Percentiles rank a stretch among this genome's conserved stretches.
phyloP scores from a whole-genome alignment of 371 early-diverging fungal genomes.

The Fennellomyces sp. region DNA sequence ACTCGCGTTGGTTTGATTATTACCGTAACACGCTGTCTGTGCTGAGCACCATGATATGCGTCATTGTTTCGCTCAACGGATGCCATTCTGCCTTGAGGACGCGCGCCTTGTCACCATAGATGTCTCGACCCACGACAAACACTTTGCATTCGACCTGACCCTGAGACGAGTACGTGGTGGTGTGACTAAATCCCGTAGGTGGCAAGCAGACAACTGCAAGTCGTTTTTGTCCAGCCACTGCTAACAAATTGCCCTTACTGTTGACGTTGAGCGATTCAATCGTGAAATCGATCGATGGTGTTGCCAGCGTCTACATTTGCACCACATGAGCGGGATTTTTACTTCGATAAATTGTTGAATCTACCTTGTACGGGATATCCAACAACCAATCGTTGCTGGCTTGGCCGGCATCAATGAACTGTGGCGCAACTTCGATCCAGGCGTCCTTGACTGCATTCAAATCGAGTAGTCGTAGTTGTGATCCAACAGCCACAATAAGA shows the following conservation, averaged over 20 bases:
- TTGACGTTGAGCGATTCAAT: slow-evolving; percentile 33
- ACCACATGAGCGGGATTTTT: too few species aligned
- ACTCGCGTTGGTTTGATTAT: not conserved
- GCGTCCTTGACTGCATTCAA: slow-evolving; percentile 38
- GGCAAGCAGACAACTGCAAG: slow-evolving; percentile 40
- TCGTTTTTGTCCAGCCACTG: slow-evolving; percentile 27
- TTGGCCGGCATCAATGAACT: slow-evolving; percentile 11
- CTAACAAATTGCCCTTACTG: slow-evolving; percentile 33
- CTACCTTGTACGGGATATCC: slow-evolving; percentile 42
- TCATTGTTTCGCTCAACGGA: slow-evolving; percentile 43
- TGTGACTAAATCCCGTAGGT: slow-evolving; percentile 21
- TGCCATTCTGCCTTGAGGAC: slow-evolving; percentile 45
- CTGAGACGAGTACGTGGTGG: not conserved
- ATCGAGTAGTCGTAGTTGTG: slow-evolving; percentile 36
- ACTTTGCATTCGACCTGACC: slow-evolving; percentile 8
- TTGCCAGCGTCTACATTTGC: slow-evolving; percentile 35
- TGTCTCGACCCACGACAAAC: slow-evolving; percentile 14
- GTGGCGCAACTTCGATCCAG: slow-evolving; percentile 32
- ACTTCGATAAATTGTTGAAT: not conserved
- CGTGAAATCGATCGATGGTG: slow-evolving; percentile 38
- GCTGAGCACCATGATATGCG: slow-evolving; percentile 41
- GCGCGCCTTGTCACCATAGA: not conserved
- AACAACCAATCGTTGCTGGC: slow-evolving; percentile 28
- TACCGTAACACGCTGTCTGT: slow-evolving; percentile 41
- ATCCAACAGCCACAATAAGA: slow-evolving; percentile 40